Evolutionary conservation across 2,329 filamentous ascomycete species (phyloP).

Genomic region (Fusarium phyllophilum): DNA sequence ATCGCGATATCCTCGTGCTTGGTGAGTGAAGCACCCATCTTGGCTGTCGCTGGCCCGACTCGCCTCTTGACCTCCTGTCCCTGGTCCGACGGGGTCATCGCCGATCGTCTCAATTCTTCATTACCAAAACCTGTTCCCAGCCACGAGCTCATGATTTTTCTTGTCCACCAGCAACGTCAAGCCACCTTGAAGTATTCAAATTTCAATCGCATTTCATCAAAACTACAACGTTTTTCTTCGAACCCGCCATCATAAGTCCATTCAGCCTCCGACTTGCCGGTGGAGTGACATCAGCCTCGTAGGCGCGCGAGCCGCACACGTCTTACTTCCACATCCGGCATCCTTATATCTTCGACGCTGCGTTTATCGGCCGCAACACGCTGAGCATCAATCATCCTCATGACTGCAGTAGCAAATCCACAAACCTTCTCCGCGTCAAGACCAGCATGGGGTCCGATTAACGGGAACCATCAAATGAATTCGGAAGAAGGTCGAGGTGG

Average conservation of each 20-base stretch:
- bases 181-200: constrained; percentile 19
- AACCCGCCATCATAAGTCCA: constrained; percentile 5
- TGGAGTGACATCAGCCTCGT: constrained; percentile 36
- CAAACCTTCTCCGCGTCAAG: constrained; percentile 72
- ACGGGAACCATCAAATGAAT: constrained; percentile 75
- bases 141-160: constrained; percentile 40
- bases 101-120: constrained; percentile 29
- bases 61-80: constrained; percentile 18
- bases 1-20: constrained; percentile 42
- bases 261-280: constrained; percentile 11
- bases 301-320: constrained; percentile 38
- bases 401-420: constrained; percentile 75
- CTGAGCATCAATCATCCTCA: constrained; percentile 54
- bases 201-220: constrained; percentile 17
- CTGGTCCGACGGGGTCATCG: constrained; percentile 21
- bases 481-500: constrained; percentile 80
- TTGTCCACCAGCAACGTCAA: constrained; percentile 27
- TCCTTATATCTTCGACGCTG: constrained; percentile 30
- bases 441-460: constrained; percentile 71
- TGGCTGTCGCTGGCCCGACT: constrained; percentile 32
- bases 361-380: constrained; percentile 34
- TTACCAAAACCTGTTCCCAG: constrained; percentile 35
- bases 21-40: constrained; percentile 38
- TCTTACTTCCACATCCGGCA: constrained; percentile 32
- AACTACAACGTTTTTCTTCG: neutral